These are phyloP conservation scores for Kandelia obovata DNA, from an alignment of 345 rosid genomes.

Conservation along the genomic window DNA sequence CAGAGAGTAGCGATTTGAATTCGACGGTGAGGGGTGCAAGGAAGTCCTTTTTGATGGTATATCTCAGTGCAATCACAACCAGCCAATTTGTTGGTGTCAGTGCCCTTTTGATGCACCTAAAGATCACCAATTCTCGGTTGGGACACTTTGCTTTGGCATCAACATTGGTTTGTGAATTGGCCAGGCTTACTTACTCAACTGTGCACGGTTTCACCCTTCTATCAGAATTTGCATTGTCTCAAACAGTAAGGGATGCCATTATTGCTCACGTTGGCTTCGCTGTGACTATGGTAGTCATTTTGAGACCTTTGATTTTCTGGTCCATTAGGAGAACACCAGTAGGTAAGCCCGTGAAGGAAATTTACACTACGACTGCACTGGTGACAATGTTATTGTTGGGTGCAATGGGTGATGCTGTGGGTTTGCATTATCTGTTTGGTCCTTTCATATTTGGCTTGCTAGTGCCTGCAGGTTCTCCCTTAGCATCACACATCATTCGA, in stretches of 20 bases:
- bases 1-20: too few relatives aligned
- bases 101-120: slow-evolving; percentile 29
- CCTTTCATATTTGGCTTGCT: slow-evolving; percentile 32
- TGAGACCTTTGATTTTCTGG: slow-evolving; percentile 18
- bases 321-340: slow-evolving; percentile 30
- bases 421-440: slow-evolving; percentile 17
- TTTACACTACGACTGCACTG: slow-evolving; percentile 1
- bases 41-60: not conserved
- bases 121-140: slow-evolving; percentile 33
- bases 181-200: not conserved
- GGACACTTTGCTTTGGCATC: slow-evolving; percentile 39
- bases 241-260: not conserved
- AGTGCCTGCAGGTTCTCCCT: slow-evolving; percentile 35
- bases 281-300: not conserved
- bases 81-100: slow-evolving; percentile 26
- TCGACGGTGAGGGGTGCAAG: too few relatives aligned
- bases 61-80: not conserved
- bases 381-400: slow-evolving; percentile 8
- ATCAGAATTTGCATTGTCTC: not conserved
- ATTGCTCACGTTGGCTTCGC: not conserved
- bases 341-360: slow-evolving; percentile 20
- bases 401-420: slow-evolving; percentile 23
- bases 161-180: slow-evolving; percentile 22
- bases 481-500: slow-evolving; percentile 20
- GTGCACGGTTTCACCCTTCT: accelerated